Conservation (phyloP, 257 asterid species). For the Penstemon newberryi region DNA sequence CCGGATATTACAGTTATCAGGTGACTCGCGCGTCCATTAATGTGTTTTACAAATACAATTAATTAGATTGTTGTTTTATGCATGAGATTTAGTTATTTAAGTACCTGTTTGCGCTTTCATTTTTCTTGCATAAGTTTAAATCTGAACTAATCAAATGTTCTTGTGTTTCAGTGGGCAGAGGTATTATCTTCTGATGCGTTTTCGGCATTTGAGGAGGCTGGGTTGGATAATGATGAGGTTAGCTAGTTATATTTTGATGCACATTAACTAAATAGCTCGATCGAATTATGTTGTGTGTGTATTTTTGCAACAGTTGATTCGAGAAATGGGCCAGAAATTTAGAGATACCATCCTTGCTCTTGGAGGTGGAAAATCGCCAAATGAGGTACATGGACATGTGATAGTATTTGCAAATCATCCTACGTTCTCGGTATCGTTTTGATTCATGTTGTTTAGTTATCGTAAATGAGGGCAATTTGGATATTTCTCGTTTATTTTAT, state of each 20-base stretch:
- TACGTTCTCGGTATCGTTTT: no score
- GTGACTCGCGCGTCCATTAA: conserved; percentile 26
- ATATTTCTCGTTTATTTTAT: no score
- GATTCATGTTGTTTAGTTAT: no score
- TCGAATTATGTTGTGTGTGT: no score
- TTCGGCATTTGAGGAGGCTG: conserved; percentile 57
- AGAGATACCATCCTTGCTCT: conserved; percentile 52
- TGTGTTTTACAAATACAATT: background rate
- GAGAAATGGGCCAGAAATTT: conserved; percentile 45
- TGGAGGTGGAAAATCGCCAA: conserved; percentile 60
- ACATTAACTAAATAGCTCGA: background rate
- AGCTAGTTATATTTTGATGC: background rate
- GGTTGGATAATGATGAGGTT: conserved; percentile 48
- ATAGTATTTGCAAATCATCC: background rate
- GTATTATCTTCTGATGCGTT: conserved; percentile 53
- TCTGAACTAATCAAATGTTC: conserved; percentile 2
- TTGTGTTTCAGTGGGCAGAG: conserved; percentile 53
- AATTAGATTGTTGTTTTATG: no score
- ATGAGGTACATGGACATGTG: conserved; percentile 36
- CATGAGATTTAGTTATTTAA: background rate
- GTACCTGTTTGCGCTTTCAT: background rate
- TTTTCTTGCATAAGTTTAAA: background rate
- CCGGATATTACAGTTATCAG: conserved; percentile 88
- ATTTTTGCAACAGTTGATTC: conserved; percentile 36
- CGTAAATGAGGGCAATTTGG: no score